Percentiles rank a stretch among this genome's conserved stretches.
These are phyloP conservation scores for Epicoccum nigrum DNA, from an alignment of 2,329 filamentous ascomycete genomes.

Conservation along the genomic window DNA sequence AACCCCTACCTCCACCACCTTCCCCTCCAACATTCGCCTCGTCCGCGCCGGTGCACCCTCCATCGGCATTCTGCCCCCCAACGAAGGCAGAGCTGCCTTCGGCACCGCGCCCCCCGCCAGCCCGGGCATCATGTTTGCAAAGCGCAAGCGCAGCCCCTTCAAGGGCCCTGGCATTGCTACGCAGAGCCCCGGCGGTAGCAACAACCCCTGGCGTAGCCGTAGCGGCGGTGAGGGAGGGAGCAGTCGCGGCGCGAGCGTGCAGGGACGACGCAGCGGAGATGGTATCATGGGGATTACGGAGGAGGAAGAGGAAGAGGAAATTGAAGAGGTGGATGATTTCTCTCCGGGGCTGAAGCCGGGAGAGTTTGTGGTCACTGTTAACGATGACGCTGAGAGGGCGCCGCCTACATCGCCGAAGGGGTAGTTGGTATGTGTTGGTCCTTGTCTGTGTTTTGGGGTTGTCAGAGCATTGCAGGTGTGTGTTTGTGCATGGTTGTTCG, in stretches of 20 bases:
- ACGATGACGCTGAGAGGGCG: constrained; percentile 7
- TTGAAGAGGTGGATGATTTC: constrained; percentile 66
- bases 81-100: constrained; percentile 52
- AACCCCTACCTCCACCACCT: constrained; percentile 73
- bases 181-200: neutral
- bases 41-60: constrained; percentile 63
- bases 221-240: constrained; percentile 19
- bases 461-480: neutral
- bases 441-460: neutral
- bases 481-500: too few relatives aligned
- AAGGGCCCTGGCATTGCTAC: constrained; percentile 71
- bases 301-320: constrained; percentile 51
- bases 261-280: constrained; percentile 73
- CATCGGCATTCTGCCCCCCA: constrained; percentile 35
- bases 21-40: constrained; percentile 85
- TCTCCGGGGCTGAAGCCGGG: constrained; percentile 53
- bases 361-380: constrained; percentile 31
- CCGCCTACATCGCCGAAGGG: neutral
- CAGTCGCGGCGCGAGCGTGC: constrained; percentile 60
- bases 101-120: constrained; percentile 64
- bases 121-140: constrained; percentile 74
- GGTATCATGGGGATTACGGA: constrained; percentile 64
- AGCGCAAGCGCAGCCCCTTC: constrained; percentile 80
- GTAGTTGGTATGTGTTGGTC: neutral
- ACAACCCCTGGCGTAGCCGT: constrained; percentile 50